A percentile compares a stretch with the other conserved stretches of the same genome.
Conservation (phyloP, 179 eudicot species). For the Gypsophila paniculata region DNA sequence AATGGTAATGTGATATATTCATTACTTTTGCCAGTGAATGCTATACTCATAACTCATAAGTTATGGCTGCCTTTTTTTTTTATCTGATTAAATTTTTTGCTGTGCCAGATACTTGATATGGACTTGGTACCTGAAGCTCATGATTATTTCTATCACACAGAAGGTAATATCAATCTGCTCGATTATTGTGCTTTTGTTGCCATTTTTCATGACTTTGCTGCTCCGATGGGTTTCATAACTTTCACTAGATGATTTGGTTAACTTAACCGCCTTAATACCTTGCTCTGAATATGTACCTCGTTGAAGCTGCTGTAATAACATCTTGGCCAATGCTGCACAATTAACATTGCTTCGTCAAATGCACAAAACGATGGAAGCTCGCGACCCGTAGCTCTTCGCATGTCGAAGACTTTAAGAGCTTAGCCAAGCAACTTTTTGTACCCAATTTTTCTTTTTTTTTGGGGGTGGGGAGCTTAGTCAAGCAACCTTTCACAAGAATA, state of each 20-base stretch:
- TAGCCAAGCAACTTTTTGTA: neutral
- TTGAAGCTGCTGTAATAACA: neutral
- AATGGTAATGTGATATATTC: conserved; percentile 45
- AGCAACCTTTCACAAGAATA: no score
- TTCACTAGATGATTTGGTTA: neutral
- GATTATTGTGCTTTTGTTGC: neutral
- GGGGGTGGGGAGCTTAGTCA: no score
- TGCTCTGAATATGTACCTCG: neutral
- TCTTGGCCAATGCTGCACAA: neutral
- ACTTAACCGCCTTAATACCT: neutral
- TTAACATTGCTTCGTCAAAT: neutral
- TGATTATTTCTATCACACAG: conserved; percentile 28
- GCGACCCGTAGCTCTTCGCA: neutral
- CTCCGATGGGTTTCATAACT: neutral
- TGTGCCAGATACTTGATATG: conserved; percentile 62
- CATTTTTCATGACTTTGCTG: neutral
- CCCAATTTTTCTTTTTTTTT: no score
- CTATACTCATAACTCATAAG: neutral
- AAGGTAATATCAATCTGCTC: conserved; percentile 38
- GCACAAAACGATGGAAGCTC: neutral
- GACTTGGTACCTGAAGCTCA: conserved; percentile 61
- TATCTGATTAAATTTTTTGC: conserved; percentile 19
- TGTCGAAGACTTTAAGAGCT: neutral
- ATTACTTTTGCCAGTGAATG: conserved; percentile 12
- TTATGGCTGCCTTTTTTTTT: neutral